These are phyloP conservation scores for Trametes cinnabarina DNA, from an alignment of 768 basidiomycete genomes.

Conservation along the genomic window DNA sequence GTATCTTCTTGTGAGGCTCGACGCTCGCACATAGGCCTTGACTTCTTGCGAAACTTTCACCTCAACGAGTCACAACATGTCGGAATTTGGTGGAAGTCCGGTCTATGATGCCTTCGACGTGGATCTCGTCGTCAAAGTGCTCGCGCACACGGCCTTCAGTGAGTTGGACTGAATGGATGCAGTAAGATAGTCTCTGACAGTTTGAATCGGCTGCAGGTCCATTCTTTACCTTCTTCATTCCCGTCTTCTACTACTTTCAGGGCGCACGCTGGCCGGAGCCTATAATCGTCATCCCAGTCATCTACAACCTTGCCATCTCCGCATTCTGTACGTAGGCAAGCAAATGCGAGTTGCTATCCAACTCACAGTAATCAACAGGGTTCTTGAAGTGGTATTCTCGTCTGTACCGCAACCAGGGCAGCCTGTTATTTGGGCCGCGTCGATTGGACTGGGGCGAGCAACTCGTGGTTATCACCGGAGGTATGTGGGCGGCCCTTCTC, in stretches of 20 bases:
- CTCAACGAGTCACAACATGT: neutral
- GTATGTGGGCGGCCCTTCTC: conserved; percentile 38
- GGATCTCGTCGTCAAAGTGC: conserved; percentile 76
- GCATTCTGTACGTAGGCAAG: conserved; percentile 63
- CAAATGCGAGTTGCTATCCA: too few relatives aligned
- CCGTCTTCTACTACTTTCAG: conserved; percentile 75
- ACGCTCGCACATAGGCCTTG: neutral
- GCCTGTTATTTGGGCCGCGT: conserved; percentile 55
- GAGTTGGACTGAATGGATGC: conserved; percentile 27
- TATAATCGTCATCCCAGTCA: conserved; percentile 47
- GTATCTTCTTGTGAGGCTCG: neutral
- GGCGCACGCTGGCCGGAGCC: conserved; percentile 52
- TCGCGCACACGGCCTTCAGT: conserved; percentile 80
- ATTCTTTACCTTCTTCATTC: conserved; percentile 80
- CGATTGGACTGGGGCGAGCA: conserved; percentile 84
- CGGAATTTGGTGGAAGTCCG: conserved; percentile 28
- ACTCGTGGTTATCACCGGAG: conserved; percentile 89
- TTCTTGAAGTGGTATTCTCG: conserved; percentile 66
- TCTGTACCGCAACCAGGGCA: conserved; percentile 74
- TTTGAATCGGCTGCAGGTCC: conserved; percentile 52
- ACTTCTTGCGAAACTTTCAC: neutral
- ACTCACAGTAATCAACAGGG: too few relatives aligned
- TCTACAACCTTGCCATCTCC: conserved; percentile 60
- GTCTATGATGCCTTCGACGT: conserved; percentile 72
- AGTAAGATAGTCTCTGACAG: neutral